phyloP scores from a whole-genome alignment of 1,284 basidiomycete genomes.

The Volvariella volvacea region DNA sequence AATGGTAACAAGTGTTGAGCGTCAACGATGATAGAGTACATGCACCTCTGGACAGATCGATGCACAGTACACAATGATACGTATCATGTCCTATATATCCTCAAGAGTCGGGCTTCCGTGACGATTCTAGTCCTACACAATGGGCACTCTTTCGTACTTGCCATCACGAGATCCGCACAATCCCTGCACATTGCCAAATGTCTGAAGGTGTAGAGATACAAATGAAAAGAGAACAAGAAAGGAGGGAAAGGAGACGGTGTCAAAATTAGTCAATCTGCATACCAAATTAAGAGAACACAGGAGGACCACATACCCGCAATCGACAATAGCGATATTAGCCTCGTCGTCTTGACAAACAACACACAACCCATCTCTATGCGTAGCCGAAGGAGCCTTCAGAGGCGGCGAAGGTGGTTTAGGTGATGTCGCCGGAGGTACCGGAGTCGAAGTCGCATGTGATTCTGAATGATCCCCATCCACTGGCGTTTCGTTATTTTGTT shows the following conservation, averaged over 20 bases:
- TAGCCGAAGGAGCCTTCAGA: constrained; percentile 1
- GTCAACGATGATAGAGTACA: no score
- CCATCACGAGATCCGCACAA: constrained; percentile 83
- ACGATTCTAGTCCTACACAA: constrained; percentile 83
- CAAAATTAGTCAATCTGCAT: neutral
- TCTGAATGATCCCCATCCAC: neutral
- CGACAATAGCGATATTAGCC: constrained; percentile 86
- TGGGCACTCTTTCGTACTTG: constrained; percentile 76
- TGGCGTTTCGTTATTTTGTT: neutral
- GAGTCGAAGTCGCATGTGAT: constrained; percentile 9
- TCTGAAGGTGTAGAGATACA: constrained; percentile 25
- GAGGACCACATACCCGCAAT: constrained; percentile 69
- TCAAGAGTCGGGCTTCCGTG: constrained; percentile 70
- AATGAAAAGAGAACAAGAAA: no score
- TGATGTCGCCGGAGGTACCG: constrained; percentile 15
- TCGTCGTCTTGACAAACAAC: constrained; percentile 90
- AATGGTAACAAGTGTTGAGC: no score
- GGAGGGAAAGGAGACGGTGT: no score
- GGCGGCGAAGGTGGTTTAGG: constrained; percentile 13
- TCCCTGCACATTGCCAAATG: constrained; percentile 77
- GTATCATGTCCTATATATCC: constrained; percentile 66
- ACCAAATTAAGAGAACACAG: neutral
- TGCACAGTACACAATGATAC: neutral
- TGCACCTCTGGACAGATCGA: no score
- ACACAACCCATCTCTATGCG: constrained; percentile 71